Conservation (phyloP, 2,329 filamentous ascomycete genomes). For the Aspergillus pseudoviridinutans region DNA sequence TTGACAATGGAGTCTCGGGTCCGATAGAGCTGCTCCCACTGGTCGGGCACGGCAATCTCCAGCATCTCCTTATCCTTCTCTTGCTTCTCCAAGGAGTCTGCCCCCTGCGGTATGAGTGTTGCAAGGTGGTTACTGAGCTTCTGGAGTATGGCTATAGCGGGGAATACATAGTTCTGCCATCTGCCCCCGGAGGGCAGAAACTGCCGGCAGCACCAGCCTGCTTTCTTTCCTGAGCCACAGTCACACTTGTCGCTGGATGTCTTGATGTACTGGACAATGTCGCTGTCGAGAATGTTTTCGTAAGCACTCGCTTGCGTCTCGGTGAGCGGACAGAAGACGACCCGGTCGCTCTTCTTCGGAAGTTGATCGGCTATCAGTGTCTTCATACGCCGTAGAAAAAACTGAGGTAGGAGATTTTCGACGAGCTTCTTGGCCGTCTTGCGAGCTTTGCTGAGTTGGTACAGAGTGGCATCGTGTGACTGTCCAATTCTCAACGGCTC, state of each 20-base stretch:
- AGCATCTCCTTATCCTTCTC: conserved; percentile 72
- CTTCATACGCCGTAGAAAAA: conserved; percentile 92
- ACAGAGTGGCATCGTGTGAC: conserved; percentile 81
- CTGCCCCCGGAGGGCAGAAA: conserved; percentile 57
- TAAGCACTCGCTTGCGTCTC: conserved; percentile 78
- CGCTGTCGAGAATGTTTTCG: conserved; percentile 71
- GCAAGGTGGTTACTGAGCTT: conserved; percentile 93
- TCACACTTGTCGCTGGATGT: conserved; percentile 63
- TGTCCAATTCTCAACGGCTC: conserved; percentile 81
- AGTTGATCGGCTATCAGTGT: conserved; percentile 85
- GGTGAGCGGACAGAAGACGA: conserved; percentile 92
- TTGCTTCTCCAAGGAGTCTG: conserved; percentile 67
- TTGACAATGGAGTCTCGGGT: conserved; percentile 74
- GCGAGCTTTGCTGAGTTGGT: conserved; percentile 75
- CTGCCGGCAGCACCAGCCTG: conserved; percentile 76
- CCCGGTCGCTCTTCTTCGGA: conserved; percentile 88
- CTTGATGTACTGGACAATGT: conserved; percentile 66
- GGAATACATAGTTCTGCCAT: conserved; percentile 80
- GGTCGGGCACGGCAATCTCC: conserved; percentile 67
- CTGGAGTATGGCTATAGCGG: conserved; percentile 74
- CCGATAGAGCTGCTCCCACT: conserved; percentile 69
- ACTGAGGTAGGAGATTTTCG: conserved; percentile 78
- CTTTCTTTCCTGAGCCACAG: conserved; percentile 65
- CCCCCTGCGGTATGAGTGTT: conserved; percentile 68
- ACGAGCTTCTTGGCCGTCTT: conserved; percentile 81